A percentile compares a stretch with the other conserved stretches of the same genome.
Conservation (phyloP, 1,139 yeast species). For the Nakaseomyces bracarensis region DNA sequence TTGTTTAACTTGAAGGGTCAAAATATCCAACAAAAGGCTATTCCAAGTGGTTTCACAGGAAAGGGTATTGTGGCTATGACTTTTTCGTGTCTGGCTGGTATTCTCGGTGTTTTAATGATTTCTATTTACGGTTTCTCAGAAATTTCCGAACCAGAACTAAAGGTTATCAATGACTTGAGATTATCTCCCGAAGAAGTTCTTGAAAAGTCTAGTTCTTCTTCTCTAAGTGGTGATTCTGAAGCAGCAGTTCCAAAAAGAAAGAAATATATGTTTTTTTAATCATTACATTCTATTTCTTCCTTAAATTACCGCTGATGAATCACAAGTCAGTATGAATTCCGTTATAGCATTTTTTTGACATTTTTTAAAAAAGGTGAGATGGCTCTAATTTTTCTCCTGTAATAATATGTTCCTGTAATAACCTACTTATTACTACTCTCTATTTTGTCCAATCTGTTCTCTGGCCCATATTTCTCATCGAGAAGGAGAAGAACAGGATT, state of each 20-base stretch:
- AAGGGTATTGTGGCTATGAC: slow-evolving; percentile 84
- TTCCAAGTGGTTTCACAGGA: slow-evolving; percentile 84
- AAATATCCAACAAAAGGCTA: slow-evolving; percentile 50
- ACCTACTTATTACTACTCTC: too few relatives aligned
- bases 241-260: not conserved
- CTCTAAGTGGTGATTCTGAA: not conserved
- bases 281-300: not conserved
- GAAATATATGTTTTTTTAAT: not conserved
- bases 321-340: too few relatives aligned
- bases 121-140: slow-evolving; percentile 79
- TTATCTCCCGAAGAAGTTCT: slow-evolving; percentile 11
- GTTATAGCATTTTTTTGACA: too few relatives aligned
- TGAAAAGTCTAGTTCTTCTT: not conserved
- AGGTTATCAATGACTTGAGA: slow-evolving; percentile 42
- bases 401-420: too few relatives aligned
- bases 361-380: too few relatives aligned
- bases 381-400: too few relatives aligned
- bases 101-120: slow-evolving; percentile 69
- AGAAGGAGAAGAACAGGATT: too few relatives aligned
- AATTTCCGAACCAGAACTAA: slow-evolving; percentile 48
- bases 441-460: too few relatives aligned
- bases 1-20: slow-evolving; percentile 61
- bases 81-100: slow-evolving; percentile 69
- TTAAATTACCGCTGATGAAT: too few relatives aligned
- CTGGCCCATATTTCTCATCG: too few relatives aligned